A percentile compares a stretch with the other conserved stretches of the same genome.
Conservation (phyloP, 176 grass and related monocot genomes). For the Sorghum bicolor region DNA sequence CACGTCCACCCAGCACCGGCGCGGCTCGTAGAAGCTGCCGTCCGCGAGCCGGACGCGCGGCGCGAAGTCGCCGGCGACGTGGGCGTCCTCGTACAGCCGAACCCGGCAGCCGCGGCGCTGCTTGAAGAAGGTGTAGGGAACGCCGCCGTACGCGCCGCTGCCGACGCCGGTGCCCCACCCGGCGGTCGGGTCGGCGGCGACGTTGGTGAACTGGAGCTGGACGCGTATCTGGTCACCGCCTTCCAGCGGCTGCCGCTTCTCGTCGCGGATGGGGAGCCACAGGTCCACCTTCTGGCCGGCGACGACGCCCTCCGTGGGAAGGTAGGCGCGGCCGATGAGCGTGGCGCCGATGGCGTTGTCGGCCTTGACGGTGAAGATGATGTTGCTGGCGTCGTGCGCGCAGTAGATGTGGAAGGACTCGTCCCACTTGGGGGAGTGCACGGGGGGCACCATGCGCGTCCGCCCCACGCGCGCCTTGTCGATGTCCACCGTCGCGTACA, state of each 20-base stretch:
- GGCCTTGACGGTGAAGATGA: conserved; percentile 87
- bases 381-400: conserved; percentile 58
- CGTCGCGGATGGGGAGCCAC: conserved; percentile 59
- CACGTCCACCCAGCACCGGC: conserved; percentile 80
- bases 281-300: conserved; percentile 26
- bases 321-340: conserved; percentile 77
- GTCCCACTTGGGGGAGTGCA: conserved; percentile 36
- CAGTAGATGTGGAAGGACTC: conserved; percentile 86
- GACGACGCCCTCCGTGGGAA: conserved; percentile 29
- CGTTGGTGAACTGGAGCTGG: conserved; percentile 48
- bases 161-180: conserved; percentile 54
- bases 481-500: conserved; percentile 89
- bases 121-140: conserved; percentile 67
- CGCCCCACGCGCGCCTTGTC: conserved; percentile 77
- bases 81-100: conserved; percentile 77
- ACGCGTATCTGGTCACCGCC: conserved; percentile 60
- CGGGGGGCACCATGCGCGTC: conserved; percentile 36
- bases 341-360: conserved; percentile 53
- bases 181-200: conserved; percentile 27
- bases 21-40: conserved; percentile 41
- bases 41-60: conserved; percentile 26
- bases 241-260: conserved; percentile 33
- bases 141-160: conserved; percentile 4
- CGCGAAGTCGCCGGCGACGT: conserved; percentile 44
- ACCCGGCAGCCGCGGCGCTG: conserved; percentile 54